Percentiles rank a stretch among this genome's conserved stretches.
Evolutionary conservation across 2,329 filamentous ascomycete genomes (phyloP).

Genomic region (Verticillium nonalfalfae): DNA sequence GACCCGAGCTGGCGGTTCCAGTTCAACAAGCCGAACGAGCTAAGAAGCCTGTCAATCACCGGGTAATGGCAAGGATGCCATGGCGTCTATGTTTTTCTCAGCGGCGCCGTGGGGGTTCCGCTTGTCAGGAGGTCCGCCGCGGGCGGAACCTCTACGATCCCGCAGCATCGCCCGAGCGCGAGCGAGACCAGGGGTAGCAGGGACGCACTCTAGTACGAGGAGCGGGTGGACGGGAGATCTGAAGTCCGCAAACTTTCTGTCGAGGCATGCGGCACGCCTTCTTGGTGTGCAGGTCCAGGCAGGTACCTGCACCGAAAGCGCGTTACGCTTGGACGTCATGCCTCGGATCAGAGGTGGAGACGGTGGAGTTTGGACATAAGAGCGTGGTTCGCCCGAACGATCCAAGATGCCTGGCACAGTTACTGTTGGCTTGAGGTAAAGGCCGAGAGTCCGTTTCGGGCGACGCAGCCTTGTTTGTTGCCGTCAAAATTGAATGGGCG

Average conservation of each 20-base stretch:
- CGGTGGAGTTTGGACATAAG: not conserved
- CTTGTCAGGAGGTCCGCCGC: not conserved
- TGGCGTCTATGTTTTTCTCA: not conserved
- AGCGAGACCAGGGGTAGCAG: too few relatives aligned
- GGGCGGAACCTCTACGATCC: not conserved
- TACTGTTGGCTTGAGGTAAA: not conserved
- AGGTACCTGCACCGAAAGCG: not conserved
- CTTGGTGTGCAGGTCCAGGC: not conserved
- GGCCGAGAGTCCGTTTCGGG: not conserved
- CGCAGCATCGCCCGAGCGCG: not conserved
- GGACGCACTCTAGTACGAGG: too few relatives aligned
- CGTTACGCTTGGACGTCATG: not conserved
- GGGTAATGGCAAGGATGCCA: too few relatives aligned
- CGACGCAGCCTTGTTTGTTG: not conserved
- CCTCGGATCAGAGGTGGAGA: not conserved
- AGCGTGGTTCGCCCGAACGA: not conserved
- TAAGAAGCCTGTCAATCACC: too few relatives aligned
- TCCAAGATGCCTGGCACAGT: not conserved
- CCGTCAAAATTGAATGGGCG: not conserved
- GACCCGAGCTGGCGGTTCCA: not conserved
- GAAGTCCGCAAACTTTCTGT: not conserved
- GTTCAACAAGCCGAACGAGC: not conserved
- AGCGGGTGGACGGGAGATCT: not conserved
- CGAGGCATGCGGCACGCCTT: too few relatives aligned
- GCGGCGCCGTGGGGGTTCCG: not conserved